phyloP scores from a whole-genome alignment of 495 filamentous ascomycete species.

The Penicillium roqueforti region DNA sequence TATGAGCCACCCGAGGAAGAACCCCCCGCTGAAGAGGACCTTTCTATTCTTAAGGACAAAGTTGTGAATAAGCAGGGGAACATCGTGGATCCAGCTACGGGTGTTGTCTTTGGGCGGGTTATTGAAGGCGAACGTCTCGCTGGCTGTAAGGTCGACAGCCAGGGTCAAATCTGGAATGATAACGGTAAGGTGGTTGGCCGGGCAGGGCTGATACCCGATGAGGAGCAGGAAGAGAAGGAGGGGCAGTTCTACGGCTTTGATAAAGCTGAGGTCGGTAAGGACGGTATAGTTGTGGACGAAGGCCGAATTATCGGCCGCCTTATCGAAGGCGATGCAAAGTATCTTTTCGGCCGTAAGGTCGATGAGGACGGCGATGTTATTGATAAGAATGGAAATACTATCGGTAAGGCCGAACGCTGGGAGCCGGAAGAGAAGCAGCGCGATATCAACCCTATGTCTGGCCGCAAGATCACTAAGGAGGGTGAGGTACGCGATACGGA shows the following conservation, averaged over 20 bases:
- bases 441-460: slow-evolving; percentile 64
- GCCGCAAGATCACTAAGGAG: slow-evolving; percentile 73
- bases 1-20: slow-evolving; percentile 58
- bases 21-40: slow-evolving; percentile 47
- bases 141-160: slow-evolving; percentile 75
- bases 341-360: slow-evolving; percentile 67
- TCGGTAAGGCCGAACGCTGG: slow-evolving; percentile 83
- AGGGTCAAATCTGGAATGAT: slow-evolving; percentile 78
- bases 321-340: slow-evolving; percentile 65
- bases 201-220: slow-evolving; percentile 72
- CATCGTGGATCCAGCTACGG: slow-evolving; percentile 64
- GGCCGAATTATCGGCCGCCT: slow-evolving; percentile 72
- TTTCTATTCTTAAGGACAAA: slow-evolving; percentile 71
- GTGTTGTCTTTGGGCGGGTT: slow-evolving; percentile 69
- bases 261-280: slow-evolving; percentile 67
- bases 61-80: slow-evolving; percentile 83
- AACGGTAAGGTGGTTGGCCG: slow-evolving; percentile 72
- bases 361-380: slow-evolving; percentile 80
- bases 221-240: slow-evolving; percentile 64
- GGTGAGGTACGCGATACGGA: slow-evolving; percentile 78
- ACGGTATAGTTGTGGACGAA: slow-evolving; percentile 62
- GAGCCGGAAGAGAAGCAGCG: slow-evolving; percentile 70
- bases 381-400: slow-evolving; percentile 75
- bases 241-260: slow-evolving; percentile 76
- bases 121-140: slow-evolving; percentile 68